These are phyloP conservation scores for Kwoniella shivajii DNA, from an alignment of 1,284 basidiomycete species.

Conservation along the genomic window DNA sequence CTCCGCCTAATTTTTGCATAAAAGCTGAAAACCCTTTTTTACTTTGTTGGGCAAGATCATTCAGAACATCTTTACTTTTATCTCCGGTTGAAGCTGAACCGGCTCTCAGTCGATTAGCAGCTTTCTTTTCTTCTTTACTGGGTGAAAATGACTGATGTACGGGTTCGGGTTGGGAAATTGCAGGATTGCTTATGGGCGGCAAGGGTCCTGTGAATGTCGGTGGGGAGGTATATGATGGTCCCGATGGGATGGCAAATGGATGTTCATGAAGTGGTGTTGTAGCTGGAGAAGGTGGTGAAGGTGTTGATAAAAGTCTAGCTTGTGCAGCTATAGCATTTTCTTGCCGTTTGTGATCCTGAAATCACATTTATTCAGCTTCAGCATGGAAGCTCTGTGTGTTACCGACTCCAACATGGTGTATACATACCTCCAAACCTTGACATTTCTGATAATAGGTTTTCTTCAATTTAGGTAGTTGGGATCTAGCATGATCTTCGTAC, in stretches of 20 bases:
- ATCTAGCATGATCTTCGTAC: constrained; percentile 77
- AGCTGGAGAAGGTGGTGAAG: constrained; percentile 30
- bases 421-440: constrained; percentile 72
- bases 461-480: constrained; percentile 73
- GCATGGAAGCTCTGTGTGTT: no score
- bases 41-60: constrained; percentile 49
- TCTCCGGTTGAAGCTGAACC: constrained; percentile 31
- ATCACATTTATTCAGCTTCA: no score
- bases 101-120: constrained; percentile 22
- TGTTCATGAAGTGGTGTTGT: constrained; percentile 28
- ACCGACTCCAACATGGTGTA: no score
- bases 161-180: constrained; percentile 5
- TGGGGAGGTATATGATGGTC: constrained; percentile 33
- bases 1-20: constrained; percentile 49
- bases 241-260: constrained; percentile 20
- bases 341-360: constrained; percentile 48
- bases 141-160: constrained; percentile 12
- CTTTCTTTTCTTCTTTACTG: constrained; percentile 18
- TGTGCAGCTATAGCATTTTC: constrained; percentile 52
- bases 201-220: constrained; percentile 28
- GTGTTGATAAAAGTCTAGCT: constrained; percentile 48
- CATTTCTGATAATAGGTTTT: constrained; percentile 75
- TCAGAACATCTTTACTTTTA: constrained; percentile 50
- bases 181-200: constrained; percentile 30
- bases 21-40: constrained; percentile 53